phyloP scores from a whole-genome alignment of 2,329 filamentous ascomycete species.

The Colletotrichum spaethianum region DNA sequence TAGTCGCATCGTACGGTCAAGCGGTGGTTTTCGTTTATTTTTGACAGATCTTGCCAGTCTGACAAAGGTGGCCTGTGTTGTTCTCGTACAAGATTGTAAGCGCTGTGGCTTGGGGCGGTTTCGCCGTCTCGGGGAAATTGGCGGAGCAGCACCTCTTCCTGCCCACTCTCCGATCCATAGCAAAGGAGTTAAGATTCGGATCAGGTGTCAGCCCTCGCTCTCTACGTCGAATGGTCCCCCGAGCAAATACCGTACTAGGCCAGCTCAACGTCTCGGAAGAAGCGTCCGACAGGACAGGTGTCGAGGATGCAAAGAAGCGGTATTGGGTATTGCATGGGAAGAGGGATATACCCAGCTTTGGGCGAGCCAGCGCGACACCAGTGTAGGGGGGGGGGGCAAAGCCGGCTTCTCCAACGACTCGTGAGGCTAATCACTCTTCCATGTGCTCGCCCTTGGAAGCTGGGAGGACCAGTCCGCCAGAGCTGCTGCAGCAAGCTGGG shows the following conservation, averaged over 20 bases:
- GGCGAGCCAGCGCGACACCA: constrained; percentile 4
- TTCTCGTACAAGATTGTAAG: neutral
- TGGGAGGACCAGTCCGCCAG: constrained; percentile 26
- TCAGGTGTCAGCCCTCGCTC: constrained; percentile 22
- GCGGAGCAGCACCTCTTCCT: constrained; percentile 18
- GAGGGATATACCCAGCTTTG: constrained; percentile 36
- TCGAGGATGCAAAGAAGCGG: constrained; percentile 24
- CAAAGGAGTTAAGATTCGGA: constrained; percentile 3
- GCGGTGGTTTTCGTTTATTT: constrained; percentile 10
- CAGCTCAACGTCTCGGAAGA: constrained; percentile 17
- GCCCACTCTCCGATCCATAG: neutral
- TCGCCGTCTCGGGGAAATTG: constrained; percentile 8
- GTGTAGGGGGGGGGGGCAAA: constrained; percentile 6
- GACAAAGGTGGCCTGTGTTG: constrained; percentile 16
- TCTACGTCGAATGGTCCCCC: constrained; percentile 21
- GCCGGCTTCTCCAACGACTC: constrained; percentile 27
- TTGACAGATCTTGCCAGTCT: constrained; percentile 12
- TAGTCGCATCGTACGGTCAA: constrained; percentile 25
- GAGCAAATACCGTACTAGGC: neutral
- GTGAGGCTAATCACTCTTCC: constrained; percentile 35
- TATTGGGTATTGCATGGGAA: constrained; percentile 11
- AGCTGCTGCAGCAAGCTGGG: constrained; percentile 26
- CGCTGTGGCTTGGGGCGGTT: constrained; percentile 8
- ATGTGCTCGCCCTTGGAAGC: constrained; percentile 16
- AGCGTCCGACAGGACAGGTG: constrained; percentile 28